Evolutionary conservation across 1,139 yeast genomes (phyloP), one percentile per base, ranked within the genome.

Genomic region (Fermentozyma sake): DNA sequence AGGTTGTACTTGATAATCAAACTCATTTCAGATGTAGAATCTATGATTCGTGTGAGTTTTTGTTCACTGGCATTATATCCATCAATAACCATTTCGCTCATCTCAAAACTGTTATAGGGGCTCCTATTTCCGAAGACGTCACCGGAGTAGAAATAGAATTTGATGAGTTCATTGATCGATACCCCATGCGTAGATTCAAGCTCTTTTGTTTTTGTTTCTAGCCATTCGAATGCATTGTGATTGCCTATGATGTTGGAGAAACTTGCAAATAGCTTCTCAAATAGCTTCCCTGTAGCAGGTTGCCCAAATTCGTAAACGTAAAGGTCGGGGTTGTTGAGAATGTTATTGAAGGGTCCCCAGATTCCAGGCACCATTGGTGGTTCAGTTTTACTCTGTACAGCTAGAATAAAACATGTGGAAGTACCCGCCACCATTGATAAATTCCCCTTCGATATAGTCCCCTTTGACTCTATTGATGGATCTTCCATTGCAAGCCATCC

Each of bases 281-380:
- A 55, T 7, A 75, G 48, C 33, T 67, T 61, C 2, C 82, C 82
- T 0, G 79, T 66, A 4, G 78, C 74, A 2, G 79, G 71, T 33
- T 70, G 73, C 0, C 82, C 82, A 30, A 70, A 72, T 32, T 72
- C 72, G 31, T 65, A 75, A 8, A 44, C 22, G 2, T 32, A 48
- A 14, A 29, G 18, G 27, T 32, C 48, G 9, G 16, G 35, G 39
- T 43, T 20, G n/a, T n/a, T n/a, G n/a, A n/a, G n/a, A n/a, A n/a
- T n/a, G n/a, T n/a, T n/a, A n/a, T n/a, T n/a, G 40, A 65, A 75
- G 0, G 81, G 81, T 0, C 81, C 81, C 81, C 81, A 76, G 4
- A 73, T 50, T 0, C 79, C 79, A 0, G 55, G 47, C 3, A 61
- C 44, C 16, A 21, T 17, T n/a, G n/a, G n/a, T 5, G 20, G 18